These are phyloP conservation scores for Pochonia chlamydosporia DNA, from an alignment of 2,329 filamentous ascomycete species.

Conservation along the genomic window DNA sequence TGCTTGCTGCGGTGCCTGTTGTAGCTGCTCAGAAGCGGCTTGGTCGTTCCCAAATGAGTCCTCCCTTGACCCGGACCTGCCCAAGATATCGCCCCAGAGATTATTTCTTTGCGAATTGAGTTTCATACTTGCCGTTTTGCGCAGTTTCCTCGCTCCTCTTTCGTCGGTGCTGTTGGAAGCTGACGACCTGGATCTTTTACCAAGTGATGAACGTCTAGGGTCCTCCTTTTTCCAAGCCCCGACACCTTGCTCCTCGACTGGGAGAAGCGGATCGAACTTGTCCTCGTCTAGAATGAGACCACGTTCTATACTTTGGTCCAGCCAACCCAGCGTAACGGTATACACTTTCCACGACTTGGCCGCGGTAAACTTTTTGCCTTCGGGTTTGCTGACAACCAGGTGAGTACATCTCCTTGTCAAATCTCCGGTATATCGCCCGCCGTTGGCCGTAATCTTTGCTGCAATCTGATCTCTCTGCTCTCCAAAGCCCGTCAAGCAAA, in stretches of 20 bases:
- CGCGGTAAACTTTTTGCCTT: slow-evolving; percentile 85
- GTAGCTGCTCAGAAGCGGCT: slow-evolving; percentile 6
- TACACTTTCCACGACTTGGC: slow-evolving; percentile 78
- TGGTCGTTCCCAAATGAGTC: slow-evolving; percentile 24
- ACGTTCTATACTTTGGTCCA: slow-evolving; percentile 73
- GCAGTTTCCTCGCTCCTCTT: slow-evolving; percentile 67
- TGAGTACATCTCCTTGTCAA: slow-evolving; percentile 83
- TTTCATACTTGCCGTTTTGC: slow-evolving; percentile 81
- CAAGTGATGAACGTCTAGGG: slow-evolving; percentile 38
- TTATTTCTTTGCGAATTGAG: slow-evolving; percentile 72
- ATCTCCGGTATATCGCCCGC: slow-evolving; percentile 82
- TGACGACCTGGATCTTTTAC: slow-evolving; percentile 54
- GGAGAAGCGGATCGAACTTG: slow-evolving; percentile 73
- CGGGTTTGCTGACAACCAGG: slow-evolving; percentile 70
- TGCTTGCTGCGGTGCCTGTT: slow-evolving; percentile 7
- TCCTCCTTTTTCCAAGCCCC: slow-evolving; percentile 64
- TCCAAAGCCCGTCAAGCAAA: slow-evolving; percentile 54
- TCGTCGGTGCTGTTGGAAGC: slow-evolving; percentile 40
- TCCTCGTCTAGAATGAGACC: slow-evolving; percentile 87
- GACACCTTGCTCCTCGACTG: slow-evolving; percentile 64
- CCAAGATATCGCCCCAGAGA: slow-evolving; percentile 88
- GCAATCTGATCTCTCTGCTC: slow-evolving; percentile 66
- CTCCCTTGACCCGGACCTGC: slow-evolving; percentile 31
- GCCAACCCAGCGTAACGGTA: slow-evolving; percentile 78
- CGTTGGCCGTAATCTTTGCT: slow-evolving; percentile 60